A percentile compares a stretch with the other conserved stretches of the same genome.
phyloP scores from a whole-genome alignment of 2,329 filamentous ascomycete species.

The Stagonosporopsis tanaceti region DNA sequence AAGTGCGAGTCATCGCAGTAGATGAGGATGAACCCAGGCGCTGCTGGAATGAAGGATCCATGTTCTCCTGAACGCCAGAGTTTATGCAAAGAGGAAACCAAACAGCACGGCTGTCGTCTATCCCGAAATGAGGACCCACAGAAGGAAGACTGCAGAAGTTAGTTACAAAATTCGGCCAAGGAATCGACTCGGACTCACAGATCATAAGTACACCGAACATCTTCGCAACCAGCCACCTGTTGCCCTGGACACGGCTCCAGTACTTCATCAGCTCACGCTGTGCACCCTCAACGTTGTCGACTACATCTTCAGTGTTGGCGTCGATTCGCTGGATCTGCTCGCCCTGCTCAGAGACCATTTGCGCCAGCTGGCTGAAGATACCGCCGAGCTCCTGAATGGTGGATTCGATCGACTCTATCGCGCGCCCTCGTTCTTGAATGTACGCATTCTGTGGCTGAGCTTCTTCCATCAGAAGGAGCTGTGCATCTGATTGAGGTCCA shows the following conservation, averaged over 20 bases:
- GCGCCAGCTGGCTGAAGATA: constrained; percentile 92
- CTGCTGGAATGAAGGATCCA: constrained; percentile 19
- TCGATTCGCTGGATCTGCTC: constrained; percentile 98
- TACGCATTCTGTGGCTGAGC: constrained; percentile 86
- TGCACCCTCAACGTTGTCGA: constrained; percentile 97
- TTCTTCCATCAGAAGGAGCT: constrained; percentile 88
- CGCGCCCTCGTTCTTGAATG: constrained; percentile 91
- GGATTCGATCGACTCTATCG: constrained; percentile 94
- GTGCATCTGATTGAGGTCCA: constrained; percentile 75
- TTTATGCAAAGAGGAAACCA: constrained; percentile 22
- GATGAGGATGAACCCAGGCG: constrained; percentile 3
- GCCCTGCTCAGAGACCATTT: constrained; percentile 96
- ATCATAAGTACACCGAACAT: constrained; percentile 94
- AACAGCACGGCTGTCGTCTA: constrained; percentile 37
- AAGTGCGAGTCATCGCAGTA: constrained; percentile 9
- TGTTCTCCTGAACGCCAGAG: constrained; percentile 33
- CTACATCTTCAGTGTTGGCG: constrained; percentile 95
- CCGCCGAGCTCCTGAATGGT: constrained; percentile 91
- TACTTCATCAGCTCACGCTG: constrained; percentile 96
- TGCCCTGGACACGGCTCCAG: constrained; percentile 92
- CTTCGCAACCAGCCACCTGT: constrained; percentile 89
- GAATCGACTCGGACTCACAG: constrained; percentile 59
- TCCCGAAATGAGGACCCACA: constrained; percentile 74
- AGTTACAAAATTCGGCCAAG: neutral
- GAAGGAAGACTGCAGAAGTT: constrained; percentile 50